A percentile compares a stretch with the other conserved stretches of the same genome.
These are phyloP conservation scores for Globisporangium emineosum DNA, from an alignment of 352 stramenopile species.

Conservation along the genomic window DNA sequence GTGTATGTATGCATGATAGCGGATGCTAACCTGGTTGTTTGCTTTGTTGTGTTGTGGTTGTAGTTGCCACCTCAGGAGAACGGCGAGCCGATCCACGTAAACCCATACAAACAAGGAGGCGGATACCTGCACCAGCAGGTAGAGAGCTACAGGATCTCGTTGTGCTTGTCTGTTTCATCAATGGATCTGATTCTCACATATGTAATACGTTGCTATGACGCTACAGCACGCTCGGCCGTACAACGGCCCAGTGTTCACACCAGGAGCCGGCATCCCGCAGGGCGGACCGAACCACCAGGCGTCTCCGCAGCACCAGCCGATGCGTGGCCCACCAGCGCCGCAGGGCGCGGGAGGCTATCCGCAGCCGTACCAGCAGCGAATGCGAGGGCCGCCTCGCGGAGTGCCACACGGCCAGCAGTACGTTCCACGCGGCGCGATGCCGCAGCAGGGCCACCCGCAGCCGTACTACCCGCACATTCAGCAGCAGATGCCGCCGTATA, in stretches of 20 bases:
- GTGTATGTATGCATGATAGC: background rate
- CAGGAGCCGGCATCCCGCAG: conserved; percentile 18
- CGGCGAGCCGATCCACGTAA: background rate
- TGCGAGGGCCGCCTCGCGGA: conserved; percentile 36
- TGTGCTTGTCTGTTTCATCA: background rate
- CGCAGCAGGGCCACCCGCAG: conserved; percentile 25
- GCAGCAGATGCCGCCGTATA: conserved; percentile 37
- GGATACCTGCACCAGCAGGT: conserved; percentile 14
- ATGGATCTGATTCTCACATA: background rate
- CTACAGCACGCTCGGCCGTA: conserved; percentile 33
- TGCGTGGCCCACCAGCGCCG: conserved; percentile 39
- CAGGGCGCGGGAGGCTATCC: conserved; percentile 13
- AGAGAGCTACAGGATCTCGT: background rate
- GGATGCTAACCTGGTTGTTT: background rate
- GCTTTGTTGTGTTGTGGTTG: background rate
- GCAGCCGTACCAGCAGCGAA: conserved; percentile 35
- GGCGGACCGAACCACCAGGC: conserved; percentile 20
- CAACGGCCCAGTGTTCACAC: conserved; percentile 40
- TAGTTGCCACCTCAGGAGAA: conserved; percentile 10
- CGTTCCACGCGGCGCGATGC: conserved; percentile 36
- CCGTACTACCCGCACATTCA: conserved; percentile 46
- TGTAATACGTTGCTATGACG: background rate
- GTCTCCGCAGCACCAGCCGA: conserved; percentile 37
- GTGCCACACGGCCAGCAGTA: conserved; percentile 34
- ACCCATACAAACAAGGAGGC: conserved; percentile 19